Evolutionary conservation across 164 flowering plant genomes (phyloP), one percentile per base, ranked within the genome.

Genomic region (Piper betle): DNA sequence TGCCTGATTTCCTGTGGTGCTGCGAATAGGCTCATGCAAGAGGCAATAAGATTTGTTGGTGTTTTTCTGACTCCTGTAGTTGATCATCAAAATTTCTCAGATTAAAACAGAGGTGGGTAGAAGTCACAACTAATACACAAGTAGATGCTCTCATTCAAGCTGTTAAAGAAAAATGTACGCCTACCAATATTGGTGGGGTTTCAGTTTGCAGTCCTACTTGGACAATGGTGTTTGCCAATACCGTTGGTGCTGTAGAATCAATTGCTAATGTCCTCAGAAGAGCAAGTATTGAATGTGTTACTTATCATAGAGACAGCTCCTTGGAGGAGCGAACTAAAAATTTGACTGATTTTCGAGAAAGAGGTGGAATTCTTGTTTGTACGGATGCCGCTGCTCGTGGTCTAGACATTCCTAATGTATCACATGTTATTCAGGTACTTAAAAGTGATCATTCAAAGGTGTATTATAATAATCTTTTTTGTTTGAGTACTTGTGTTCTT

Each of bases 301-400:
- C 83, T 63, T 92, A 87, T 73, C 97, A 89, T 64, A 81, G 93
- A 63, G 78, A 81, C 62, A 69, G 73, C 60, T 73, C 96, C 58
- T 66, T 86, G 62, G 97, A 85, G 69, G 87, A 86, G 71, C 84
- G 96, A 43, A 76, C 82, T 41, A 63, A 80, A 63, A 79, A 79
- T 50, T 72, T 92, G 63, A 62, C 62, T 67, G 77, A 79, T 72
- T 93, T 93, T 67, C 72, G 68, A 68, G 77, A 85, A 71, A 82
- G 74, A 42, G 96, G 96, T 65, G 99, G 99, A 55, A 73, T 90
- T 56, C 82, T 93, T 78, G 97, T 93, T 56, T 93, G 97, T 69
- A 93, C 96, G 62, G 98, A 90, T 78, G 91, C 98, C 68, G 98
- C 98, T 72, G 90, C 98, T 39, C 96, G 98, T 66, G 98, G 98